Evolutionary conservation across 2,329 filamentous ascomycete genomes (phyloP), one percentile per base, ranked within the genome.

Genomic region (Domatiomyces catenatus): DNA sequence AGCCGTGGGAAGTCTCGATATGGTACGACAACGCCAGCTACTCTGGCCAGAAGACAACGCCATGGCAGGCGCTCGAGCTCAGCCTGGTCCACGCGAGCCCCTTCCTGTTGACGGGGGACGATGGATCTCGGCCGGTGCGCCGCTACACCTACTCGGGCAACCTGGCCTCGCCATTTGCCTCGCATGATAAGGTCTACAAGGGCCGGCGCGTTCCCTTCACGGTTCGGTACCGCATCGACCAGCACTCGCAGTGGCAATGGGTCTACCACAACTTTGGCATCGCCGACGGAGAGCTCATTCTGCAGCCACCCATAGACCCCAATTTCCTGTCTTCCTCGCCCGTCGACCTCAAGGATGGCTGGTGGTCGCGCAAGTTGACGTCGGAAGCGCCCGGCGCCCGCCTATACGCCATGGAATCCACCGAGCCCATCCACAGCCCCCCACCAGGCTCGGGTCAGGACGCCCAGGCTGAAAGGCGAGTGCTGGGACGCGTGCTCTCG

Each of bases 1-100:
- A 78, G 54, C 60, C 72, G 18, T 92, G 85, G 82, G 76, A 92
- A 58, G 76, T 87, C 28, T 77, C 77, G 15, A 66, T 93, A 6
- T 94, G 87, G 86, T 79, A 86, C 55, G 80, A 83, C 58, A 75
- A 76, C 48, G 71, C 64, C 36, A 72, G 75, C 79, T 54, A 67
- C 42, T 50, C 50, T 18, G 54, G 53, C n/a, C 48, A 42, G 49
- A 57, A 50, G 28, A 39, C 32, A 39, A 48, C 53, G 7, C 50
- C 66, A 69, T 89, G 72, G 76, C 69, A 62, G 5, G 75, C 82
- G 19, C 69, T 77, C 17, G 67, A 69, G 22, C 68, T 92, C 2
- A 71, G 77, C 48, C 59, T 64, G 28, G 63, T 62, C 3, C 54
- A 59, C 10, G 50, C 55, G 3, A 50, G 56, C 20, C 58, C 17